Base-by-base conservation (phyloP, 2,329 filamentous ascomycete species). In the Sarocladium strictum region DNA sequence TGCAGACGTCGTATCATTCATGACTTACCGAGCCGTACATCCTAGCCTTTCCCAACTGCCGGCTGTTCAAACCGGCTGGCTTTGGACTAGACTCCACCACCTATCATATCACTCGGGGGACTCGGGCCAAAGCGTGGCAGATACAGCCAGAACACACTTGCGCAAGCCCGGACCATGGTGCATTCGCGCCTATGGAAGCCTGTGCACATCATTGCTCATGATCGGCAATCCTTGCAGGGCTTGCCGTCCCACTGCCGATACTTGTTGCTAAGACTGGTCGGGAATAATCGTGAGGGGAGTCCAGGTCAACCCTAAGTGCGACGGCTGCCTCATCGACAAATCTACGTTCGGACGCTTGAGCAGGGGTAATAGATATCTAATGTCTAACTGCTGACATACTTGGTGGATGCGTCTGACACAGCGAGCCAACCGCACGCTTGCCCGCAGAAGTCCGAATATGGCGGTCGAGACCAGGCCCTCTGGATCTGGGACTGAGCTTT, bases 151-250 rank as follows among this genome's bases (percentile, higher is more conserved):
- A 19, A n/a, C 6, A 38, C 43, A 15, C 21, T 27, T 17, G 17
- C 29, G 43, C 43, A 23, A 24, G 43, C 24, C 43, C 43, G 43
- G 43, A n/a, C 14, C 9, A 27, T 27, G 17, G 3, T n/a, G 24
- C 21, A 4, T 47, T 27, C 43, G 43, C 14, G n/a, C 43, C n/a
- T 24, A 24, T 6, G 43, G 19, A n/a, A 21, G 24, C 43, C 43
- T 47, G 43, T 47, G 43, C 43, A 47, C 17, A 47, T 47, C 43
- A 47, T 29, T 15, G n/a, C 23, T 47, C 24, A 27, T 47, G 43
- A 47, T 47, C 43, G 43, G 14, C 43, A 47, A n/a, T 27, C 43
- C 43, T 47, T 47, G 43, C 43, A 47, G 43, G 43, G 23, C 24
- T 47, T 47, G 43, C 43, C 43, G 43, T 15, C 35, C 14, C 43